Base-by-base conservation (phyloP, 306 rosid species). In the Quercus rubra region DNA sequence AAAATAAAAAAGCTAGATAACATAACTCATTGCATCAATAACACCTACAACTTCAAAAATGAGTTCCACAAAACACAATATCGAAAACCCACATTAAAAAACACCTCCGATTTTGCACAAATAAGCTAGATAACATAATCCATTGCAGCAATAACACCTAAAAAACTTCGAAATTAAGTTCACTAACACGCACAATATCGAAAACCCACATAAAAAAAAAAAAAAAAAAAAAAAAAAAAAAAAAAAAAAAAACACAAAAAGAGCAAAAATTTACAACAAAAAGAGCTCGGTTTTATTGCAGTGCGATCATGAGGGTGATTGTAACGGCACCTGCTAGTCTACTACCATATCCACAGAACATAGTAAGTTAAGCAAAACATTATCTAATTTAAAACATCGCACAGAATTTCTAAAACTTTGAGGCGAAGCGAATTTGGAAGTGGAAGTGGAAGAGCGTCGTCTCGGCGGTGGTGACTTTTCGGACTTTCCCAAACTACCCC, bases 291-390 rank as follows among this genome's bases (percentile, higher is more conserved):
- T 49, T 18, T 83, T 89, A 93, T 97, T 87, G 97, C 95, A 17
- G 86, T 90, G 51, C 98, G 97, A 83, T 93, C 97, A 73, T 85
- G 98, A 31, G 97, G 98, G 56, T 93, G 98, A 85, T 82, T 90
- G 89, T 88, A 91, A 14, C 98, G 93, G 63, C 98, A 93, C 86
- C 98, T 86, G 0, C 23, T 23, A 23, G 23, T 23, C 23, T 23
- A 64, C 74, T 63, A 78, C 97, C 98, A 73, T 91, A 93, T 38
- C 97, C 98, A 78, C 98, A 93, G 83, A 80, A 89, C 28, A 23
- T 23, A 23, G 23, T 23, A 23, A 23, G 23, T 23, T 23, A 23
- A 23, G 23, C 23, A 23, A 23, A 23, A 23, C 23, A 23, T 23
- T 23, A 23, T 23, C 23, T 23, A 23, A 23, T 23, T 23, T 23